Evolutionary conservation across 805 yeast genomes (phyloP).

Genomic region (Cyberlindnera sargentensis): DNA sequence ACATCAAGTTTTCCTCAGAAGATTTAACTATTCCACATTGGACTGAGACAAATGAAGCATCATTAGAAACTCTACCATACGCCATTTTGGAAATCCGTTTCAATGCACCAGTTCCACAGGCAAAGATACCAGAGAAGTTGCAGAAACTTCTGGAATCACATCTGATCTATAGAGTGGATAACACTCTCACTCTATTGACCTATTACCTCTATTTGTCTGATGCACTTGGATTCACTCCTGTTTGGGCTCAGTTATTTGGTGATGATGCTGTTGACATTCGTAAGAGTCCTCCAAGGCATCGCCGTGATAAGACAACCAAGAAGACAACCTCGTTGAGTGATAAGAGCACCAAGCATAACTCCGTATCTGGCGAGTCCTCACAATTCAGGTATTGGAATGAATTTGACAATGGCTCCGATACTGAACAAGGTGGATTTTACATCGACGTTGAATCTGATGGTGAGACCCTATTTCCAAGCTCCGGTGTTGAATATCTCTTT

Average conservation of each 20-base stretch:
- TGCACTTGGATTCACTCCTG: conserved; percentile 27
- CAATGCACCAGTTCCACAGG: conserved; percentile 27
- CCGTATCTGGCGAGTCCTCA: conserved; percentile 12
- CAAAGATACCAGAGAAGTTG: conserved; percentile 21
- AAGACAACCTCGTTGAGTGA: conserved; percentile 6
- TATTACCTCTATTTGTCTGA: conserved; percentile 24
- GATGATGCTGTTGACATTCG: conserved; percentile 34
- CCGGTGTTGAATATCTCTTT: conserved; percentile 25
- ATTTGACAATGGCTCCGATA: conserved; percentile 57
- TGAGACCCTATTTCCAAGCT: conserved; percentile 18
- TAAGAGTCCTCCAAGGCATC: conserved; percentile 31
- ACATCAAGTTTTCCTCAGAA: conserved; percentile 11
- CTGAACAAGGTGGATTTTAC: conserved; percentile 33
- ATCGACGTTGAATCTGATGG: conserved; percentile 27
- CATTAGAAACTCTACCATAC: conserved; percentile 34
- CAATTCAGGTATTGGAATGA: conserved; percentile 56
- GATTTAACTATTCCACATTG: conserved; percentile 10
- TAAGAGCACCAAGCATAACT: conserved; percentile 1
- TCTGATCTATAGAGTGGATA: conserved; percentile 39
- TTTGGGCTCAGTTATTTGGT: conserved; percentile 32
- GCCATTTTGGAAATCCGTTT: conserved; percentile 43
- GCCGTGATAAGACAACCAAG: conserved; percentile 2
- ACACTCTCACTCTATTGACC: conserved; percentile 29
- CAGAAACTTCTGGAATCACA: conserved; percentile 38
- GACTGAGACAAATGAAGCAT: conserved; percentile 10